phyloP scores from a whole-genome alignment of 2,329 filamentous ascomycete species.

The Botrytis hyacinthi region DNA sequence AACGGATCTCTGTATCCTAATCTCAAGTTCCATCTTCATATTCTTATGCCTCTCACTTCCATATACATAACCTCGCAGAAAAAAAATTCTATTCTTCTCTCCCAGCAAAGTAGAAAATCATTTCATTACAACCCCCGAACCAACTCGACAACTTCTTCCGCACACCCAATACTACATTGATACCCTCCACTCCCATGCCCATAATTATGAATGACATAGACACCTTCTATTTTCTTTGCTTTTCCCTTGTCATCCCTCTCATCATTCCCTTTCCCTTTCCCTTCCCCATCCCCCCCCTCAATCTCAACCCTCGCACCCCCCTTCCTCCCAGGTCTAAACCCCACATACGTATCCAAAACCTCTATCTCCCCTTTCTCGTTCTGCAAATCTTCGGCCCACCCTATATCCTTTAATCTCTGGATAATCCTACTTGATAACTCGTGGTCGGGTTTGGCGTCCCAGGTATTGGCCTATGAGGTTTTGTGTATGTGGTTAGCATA shows the following conservation, averaged over 20 bases:
- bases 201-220: constrained; percentile 46
- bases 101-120: too few relatives aligned
- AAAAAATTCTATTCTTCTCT: too few relatives aligned
- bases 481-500: not conserved
- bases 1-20: not conserved
- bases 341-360: not conserved
- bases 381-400: not conserved
- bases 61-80: too few relatives aligned
- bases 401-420: not conserved
- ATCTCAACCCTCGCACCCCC: not conserved
- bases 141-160: constrained; percentile 30
- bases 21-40: too few relatives aligned
- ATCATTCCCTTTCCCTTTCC: not conserved
- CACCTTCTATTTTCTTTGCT: constrained; percentile 25
- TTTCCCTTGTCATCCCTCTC: constrained; percentile 1
- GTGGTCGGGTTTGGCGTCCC: not conserved
- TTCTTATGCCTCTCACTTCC: too few relatives aligned
- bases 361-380: not conserved
- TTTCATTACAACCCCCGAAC: constrained; percentile 6
- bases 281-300: constrained; percentile 32
- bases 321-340: not conserved
- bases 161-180: constrained; percentile 36
- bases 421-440: not conserved
- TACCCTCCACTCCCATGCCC: constrained; percentile 48
- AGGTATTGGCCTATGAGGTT: not conserved